Conservation (phyloP, 768 basidiomycete genomes). For the Trametes elegans region DNA sequence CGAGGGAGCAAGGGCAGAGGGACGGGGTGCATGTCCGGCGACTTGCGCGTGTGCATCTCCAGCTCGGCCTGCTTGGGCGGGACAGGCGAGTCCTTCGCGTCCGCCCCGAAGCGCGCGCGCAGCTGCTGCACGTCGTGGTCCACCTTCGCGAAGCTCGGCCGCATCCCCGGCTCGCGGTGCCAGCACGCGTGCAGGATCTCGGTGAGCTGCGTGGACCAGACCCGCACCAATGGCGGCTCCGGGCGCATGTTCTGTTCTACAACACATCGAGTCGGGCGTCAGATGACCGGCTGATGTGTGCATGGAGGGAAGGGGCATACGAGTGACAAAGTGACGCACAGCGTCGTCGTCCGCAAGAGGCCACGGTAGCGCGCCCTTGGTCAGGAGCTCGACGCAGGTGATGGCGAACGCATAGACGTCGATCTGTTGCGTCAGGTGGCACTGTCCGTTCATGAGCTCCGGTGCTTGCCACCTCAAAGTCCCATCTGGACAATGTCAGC, state of each 20-base stretch:
- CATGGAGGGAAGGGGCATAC: neutral
- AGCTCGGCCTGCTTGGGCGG: constrained; percentile 26
- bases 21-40: constrained; percentile 29
- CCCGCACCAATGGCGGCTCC: constrained; percentile 21
- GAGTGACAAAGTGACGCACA: constrained; percentile 29
- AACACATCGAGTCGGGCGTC: no score
- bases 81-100: constrained; percentile 34
- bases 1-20: constrained; percentile 22
- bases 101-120: constrained; percentile 38
- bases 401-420: constrained; percentile 45
- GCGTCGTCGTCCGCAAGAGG: constrained; percentile 28
- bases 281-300: neutral
- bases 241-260: constrained; percentile 25
- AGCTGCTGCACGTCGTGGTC: constrained; percentile 45
- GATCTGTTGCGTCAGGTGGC: constrained; percentile 30
- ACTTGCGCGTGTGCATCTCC: constrained; percentile 22
- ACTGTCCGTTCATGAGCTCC: constrained; percentile 36
- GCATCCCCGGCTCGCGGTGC: constrained; percentile 47
- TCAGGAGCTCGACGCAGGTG: constrained; percentile 33
- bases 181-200: constrained; percentile 60
- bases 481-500: constrained; percentile 41
- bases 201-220: constrained; percentile 19
- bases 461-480: constrained; percentile 47
- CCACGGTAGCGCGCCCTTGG: constrained; percentile 37
- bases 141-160: constrained; percentile 53